These are phyloP conservation scores for Somion occarium DNA, from an alignment of 1,284 basidiomycete genomes.

Conservation along the genomic window DNA sequence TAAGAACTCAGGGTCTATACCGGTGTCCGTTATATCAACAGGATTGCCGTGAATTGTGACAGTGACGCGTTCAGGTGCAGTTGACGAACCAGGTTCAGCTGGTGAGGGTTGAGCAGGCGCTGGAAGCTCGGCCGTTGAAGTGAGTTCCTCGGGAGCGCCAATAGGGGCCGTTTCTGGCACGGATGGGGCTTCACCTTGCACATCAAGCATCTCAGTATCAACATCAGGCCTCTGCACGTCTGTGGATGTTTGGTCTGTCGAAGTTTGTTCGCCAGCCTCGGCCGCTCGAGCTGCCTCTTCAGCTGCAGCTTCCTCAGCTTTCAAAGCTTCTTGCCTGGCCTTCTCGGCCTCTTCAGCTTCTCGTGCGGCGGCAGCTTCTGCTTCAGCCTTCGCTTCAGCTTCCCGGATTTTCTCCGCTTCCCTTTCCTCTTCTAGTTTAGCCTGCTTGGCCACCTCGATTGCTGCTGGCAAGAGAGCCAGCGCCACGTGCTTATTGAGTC, in stretches of 20 bases:
- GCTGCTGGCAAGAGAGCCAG: conserved; percentile 83
- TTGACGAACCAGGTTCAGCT: conserved; percentile 5
- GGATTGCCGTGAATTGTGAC: conserved; percentile 88
- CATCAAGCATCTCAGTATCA: conserved; percentile 43
- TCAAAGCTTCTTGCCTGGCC: conserved; percentile 19
- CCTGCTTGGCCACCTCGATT: conserved; percentile 46
- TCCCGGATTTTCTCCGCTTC: conserved; percentile 32
- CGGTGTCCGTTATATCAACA: conserved; percentile 99
- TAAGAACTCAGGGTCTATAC: conserved; percentile 97
- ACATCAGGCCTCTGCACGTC: conserved; percentile 23
- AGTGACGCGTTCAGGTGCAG: conserved; percentile 57
- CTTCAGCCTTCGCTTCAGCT: conserved; percentile 36
- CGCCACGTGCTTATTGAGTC: conserved; percentile 70
- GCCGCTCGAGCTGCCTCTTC: conserved; percentile 27
- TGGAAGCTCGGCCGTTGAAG: conserved; percentile 19
- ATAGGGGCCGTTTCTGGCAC: background rate
- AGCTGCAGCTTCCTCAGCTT: conserved; percentile 16
- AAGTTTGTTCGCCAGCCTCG: conserved; percentile 3
- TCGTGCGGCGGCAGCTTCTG: conserved; percentile 21
- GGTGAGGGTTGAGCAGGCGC: background rate
- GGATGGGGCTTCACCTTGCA: background rate
- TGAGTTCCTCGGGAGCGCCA: conserved; percentile 13
- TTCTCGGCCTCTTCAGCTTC: conserved; percentile 25
- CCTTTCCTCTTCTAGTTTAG: conserved; percentile 49
- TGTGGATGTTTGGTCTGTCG: conserved; percentile 13